A percentile compares a stretch with the other conserved stretches of the same genome.
phyloP scores from a whole-genome alignment of 768 basidiomycete genomes.

The Amanita subjunquillea region DNA sequence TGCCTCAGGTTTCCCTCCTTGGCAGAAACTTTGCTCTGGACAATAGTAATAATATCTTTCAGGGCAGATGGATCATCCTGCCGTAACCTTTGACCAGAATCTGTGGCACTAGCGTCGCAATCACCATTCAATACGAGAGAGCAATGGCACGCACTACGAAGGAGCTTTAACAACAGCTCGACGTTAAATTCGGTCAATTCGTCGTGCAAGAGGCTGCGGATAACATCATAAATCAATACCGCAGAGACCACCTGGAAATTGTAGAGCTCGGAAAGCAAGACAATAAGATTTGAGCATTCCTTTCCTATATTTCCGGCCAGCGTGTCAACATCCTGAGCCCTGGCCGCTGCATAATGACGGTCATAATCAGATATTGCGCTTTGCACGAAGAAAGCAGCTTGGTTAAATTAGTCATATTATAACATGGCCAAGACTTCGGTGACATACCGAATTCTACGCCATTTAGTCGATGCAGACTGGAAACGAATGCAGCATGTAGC shows the following conservation, averaged over 20 bases:
- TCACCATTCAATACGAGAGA: background rate
- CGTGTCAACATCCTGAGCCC: constrained; percentile 11
- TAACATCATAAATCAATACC: constrained; percentile 82
- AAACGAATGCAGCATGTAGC: constrained; percentile 77
- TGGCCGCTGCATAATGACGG: constrained; percentile 30
- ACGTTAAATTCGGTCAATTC: constrained; percentile 71
- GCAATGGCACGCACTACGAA: constrained; percentile 51
- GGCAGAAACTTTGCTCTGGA: constrained; percentile 59
- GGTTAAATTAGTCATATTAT: background rate
- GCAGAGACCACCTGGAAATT: constrained; percentile 93
- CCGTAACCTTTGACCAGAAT: constrained; percentile 85
- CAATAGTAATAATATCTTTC: constrained; percentile 81
- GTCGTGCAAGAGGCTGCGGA: constrained; percentile 59
- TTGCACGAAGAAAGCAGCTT: constrained; percentile 82
- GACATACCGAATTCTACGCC: constrained; percentile 82
- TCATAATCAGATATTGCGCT: constrained; percentile 61
- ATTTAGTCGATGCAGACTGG: constrained; percentile 68
- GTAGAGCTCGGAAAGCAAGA: constrained; percentile 86
- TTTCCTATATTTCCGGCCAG: constrained; percentile 48
- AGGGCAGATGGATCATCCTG: constrained; percentile 87
- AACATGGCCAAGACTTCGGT: background rate
- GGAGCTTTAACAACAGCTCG: constrained; percentile 78
- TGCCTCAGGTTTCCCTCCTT: constrained; percentile 45
- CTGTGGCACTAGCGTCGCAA: constrained; percentile 28
- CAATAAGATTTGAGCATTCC: constrained; percentile 81